Percentiles rank a stretch among this genome's conserved stretches.
phyloP scores from a whole-genome alignment of 1,139 yeast genomes.

The Taphrina betulina region DNA sequence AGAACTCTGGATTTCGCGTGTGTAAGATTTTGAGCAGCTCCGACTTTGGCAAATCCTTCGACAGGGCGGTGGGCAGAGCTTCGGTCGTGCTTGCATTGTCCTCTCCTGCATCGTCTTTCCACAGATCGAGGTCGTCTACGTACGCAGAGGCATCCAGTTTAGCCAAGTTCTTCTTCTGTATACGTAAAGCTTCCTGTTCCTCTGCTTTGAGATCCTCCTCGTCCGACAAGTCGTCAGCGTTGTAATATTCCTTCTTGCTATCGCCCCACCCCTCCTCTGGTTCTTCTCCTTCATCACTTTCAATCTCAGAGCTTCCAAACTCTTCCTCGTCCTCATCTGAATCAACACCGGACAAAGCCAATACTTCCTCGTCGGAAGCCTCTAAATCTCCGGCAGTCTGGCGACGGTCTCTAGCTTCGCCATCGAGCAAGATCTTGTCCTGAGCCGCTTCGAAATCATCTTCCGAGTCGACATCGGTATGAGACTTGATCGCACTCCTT shows the following conservation, averaged over 20 bases:
- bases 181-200: constrained; percentile 77
- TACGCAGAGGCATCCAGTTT: constrained; percentile 53
- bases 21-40: constrained; percentile 52
- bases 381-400: constrained; percentile 32
- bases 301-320: constrained; percentile 3
- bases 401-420: constrained; percentile 16
- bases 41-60: constrained; percentile 41
- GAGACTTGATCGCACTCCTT: constrained; percentile 11
- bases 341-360: constrained; percentile 34
- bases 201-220: constrained; percentile 75
- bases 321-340: constrained; percentile 24
- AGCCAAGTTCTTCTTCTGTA: constrained; percentile 79
- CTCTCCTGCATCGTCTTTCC: constrained; percentile 42
- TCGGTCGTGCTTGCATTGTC: constrained; percentile 35
- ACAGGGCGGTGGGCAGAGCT: constrained; percentile 33
- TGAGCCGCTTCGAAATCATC: constrained; percentile 39
- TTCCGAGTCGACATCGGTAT: constrained; percentile 36
- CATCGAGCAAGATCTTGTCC: constrained; percentile 38
- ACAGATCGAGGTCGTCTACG: constrained; percentile 43
- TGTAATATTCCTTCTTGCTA: constrained; percentile 69
- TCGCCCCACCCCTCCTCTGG: constrained; percentile 72
- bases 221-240: constrained; percentile 74
- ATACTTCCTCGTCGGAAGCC: constrained; percentile 40
- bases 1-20: constrained; percentile 77
- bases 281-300: constrained; percentile 36